Base-by-base conservation (phyloP, 2,329 filamentous ascomycete genomes). In the Aspergillus chevalieri region DNA sequence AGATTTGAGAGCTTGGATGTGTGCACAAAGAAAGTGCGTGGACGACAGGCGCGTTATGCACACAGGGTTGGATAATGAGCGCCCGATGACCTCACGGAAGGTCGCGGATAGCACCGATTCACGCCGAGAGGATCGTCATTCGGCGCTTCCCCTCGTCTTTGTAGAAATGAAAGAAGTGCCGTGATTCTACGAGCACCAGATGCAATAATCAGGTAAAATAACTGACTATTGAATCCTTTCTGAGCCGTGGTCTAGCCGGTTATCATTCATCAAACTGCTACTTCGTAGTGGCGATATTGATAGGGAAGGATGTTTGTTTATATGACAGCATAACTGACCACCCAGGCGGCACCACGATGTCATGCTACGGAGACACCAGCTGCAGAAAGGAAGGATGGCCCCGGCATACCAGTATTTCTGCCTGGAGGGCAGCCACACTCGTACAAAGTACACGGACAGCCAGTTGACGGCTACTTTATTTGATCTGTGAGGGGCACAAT, bases 91-190 rank as follows among this genome's bases (percentile, higher is more conserved):
- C 38, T 41, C 17, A 51, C 53, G 53, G 53, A 55, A 53, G 47
- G 22, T 30, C 53, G 51, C 53, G 53, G 53, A 55, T 55, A 51
- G 44, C 42, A 15, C 42, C 42, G 24, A 44, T 44, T 14, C 22
- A 43, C 38, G 47, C 51, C 51, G 53, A 55, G 47, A 51, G 51
- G 54, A 57, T 57, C 54, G 48, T 51, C 51, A 26, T 44, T 57
- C 50, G 50, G 53, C 34, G 8, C 4, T 38, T 38, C 6, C 9
- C 6, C n/a, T 19, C 19, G 17, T 36, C n/a, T 36, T 36, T 36
- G 15, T 17, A 17, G 14, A 36, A n/a, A 36, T 36, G 14, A 36
- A n/a, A 17, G n/a, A 36, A n/a, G n/a, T 17, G n/a, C n/a, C 7
- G 12, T 17, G 34, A 38, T 38, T 38, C 8, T 38, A 15, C 8